Evolutionary conservation across 352 stramenopile species (phyloP).

Genomic region (Hyaloperonospora brassicae): DNA sequence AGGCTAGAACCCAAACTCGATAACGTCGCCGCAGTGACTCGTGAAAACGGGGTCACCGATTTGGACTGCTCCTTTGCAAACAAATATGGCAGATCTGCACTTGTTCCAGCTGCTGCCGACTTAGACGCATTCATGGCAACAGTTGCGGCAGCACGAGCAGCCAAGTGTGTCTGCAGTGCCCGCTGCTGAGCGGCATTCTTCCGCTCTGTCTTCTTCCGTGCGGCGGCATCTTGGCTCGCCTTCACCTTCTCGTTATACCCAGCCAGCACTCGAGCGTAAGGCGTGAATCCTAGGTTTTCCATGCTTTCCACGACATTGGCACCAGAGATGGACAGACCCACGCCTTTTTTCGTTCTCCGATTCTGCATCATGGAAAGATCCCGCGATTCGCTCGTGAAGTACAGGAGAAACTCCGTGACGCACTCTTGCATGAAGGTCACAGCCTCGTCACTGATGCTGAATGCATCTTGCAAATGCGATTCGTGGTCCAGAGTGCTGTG

Average conservation of each 20-base stretch:
- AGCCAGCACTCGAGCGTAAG: constrained; percentile 55
- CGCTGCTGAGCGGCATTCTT: constrained; percentile 42
- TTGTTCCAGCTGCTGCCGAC: too few relatives aligned
- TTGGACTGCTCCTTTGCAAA: too few relatives aligned
- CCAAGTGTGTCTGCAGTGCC: constrained; percentile 7
- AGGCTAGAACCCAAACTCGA: too few relatives aligned
- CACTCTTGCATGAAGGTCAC: constrained; percentile 79
- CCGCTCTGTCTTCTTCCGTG: constrained; percentile 53
- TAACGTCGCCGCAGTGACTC: too few relatives aligned
- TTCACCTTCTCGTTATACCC: constrained; percentile 67
- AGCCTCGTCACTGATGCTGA: constrained; percentile 77
- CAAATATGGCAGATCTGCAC: too few relatives aligned
- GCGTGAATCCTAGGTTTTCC: constrained; percentile 58
- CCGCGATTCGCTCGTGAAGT: constrained; percentile 71
- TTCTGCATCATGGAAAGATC: constrained; percentile 59
- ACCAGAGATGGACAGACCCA: constrained; percentile 46
- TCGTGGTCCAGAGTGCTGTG: too few relatives aligned
- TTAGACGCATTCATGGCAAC: constrained; percentile 1
- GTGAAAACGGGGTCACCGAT: too few relatives aligned
- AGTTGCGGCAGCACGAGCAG: constrained; percentile 16
- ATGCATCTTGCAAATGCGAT: too few relatives aligned
- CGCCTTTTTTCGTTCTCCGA: constrained; percentile 40
- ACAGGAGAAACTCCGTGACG: constrained; percentile 77
- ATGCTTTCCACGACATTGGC: constrained; percentile 51
- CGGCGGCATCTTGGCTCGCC: constrained; percentile 46